Conservation (phyloP, 306 rosid species). For the Luffa acutangula region DNA sequence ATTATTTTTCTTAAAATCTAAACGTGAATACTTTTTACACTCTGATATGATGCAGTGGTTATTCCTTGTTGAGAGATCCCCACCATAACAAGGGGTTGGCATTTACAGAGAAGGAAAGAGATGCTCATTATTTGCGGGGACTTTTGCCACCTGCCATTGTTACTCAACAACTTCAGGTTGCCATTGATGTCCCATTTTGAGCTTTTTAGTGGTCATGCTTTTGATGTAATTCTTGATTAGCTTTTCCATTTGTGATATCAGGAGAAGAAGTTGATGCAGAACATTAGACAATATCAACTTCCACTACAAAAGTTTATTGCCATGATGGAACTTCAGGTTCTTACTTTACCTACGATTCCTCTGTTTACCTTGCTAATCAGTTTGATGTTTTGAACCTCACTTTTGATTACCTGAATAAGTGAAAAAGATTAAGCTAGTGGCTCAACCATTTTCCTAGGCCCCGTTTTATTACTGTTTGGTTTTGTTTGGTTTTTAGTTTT, state of each 20-base stretch:
- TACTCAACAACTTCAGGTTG: conserved; percentile 83
- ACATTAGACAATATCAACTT: conserved; percentile 60
- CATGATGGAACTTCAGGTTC: conserved; percentile 91
- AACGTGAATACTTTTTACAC: not conserved
- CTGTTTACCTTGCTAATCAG: not conserved
- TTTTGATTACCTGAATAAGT: not conserved
- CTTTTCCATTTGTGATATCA: conserved; percentile 17
- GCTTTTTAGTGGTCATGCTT: not conserved
- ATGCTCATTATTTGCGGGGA: conserved; percentile 90
- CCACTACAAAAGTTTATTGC: conserved; percentile 80
- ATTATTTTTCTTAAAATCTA: not conserved
- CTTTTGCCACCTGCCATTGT: conserved; percentile 67
- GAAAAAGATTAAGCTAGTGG: not conserved
- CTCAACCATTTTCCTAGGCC: not conserved
- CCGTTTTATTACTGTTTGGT: no score
- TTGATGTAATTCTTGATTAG: not conserved
- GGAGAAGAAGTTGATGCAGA: conserved; percentile 66
- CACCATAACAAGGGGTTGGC: conserved; percentile 93
- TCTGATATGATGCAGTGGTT: conserved; percentile 49
- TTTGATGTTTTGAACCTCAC: not conserved
- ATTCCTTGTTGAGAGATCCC: conserved; percentile 84
- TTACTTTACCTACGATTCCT: not conserved
- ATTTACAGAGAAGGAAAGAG: conserved; percentile 85
- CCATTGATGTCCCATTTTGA: not conserved
- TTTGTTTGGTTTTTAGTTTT: no score